These are phyloP conservation scores for Fagopyrum tataricum DNA, from an alignment of 148 eudicot genomes.

Conservation along the genomic window DNA sequence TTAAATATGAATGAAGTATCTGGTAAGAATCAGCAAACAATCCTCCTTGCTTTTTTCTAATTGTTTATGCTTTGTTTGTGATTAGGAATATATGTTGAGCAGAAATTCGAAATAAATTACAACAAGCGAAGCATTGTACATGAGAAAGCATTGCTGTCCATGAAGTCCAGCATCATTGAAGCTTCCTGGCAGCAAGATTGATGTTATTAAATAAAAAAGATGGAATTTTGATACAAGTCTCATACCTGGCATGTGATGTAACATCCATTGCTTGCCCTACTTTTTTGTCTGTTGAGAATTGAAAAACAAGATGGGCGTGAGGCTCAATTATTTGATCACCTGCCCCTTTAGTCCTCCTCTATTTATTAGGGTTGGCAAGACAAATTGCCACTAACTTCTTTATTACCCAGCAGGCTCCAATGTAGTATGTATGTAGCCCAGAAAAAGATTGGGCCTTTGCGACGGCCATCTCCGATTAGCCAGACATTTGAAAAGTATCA, in stretches of 20 bases:
- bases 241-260: constrained; percentile 14
- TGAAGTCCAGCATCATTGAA: constrained; percentile 2
- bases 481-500: too few relatives aligned
- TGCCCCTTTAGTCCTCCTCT: neutral
- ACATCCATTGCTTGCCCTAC: constrained; percentile 10
- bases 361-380: neutral
- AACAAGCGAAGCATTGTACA: neutral
- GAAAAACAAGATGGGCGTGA: constrained; percentile 2
- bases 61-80: neutral
- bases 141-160: constrained; percentile 9
- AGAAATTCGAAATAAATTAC: too few relatives aligned
- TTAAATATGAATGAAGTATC: neutral
- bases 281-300: constrained; percentile 3
- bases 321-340: neutral
- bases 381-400: too few relatives aligned
- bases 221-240: neutral
- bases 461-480: too few relatives aligned
- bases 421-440: too few relatives aligned
- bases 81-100: neutral
- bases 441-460: too few relatives aligned
- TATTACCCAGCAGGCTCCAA: too few relatives aligned
- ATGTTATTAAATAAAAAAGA: neutral
- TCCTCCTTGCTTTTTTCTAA: too few relatives aligned
- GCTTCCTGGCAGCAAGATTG: neutral
- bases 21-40: too few relatives aligned